Percentiles rank a stretch among this genome's conserved stretches.
These are phyloP conservation scores for Candida insectorum DNA, from an alignment of 805 yeast genomes.

Conservation along the genomic window DNA sequence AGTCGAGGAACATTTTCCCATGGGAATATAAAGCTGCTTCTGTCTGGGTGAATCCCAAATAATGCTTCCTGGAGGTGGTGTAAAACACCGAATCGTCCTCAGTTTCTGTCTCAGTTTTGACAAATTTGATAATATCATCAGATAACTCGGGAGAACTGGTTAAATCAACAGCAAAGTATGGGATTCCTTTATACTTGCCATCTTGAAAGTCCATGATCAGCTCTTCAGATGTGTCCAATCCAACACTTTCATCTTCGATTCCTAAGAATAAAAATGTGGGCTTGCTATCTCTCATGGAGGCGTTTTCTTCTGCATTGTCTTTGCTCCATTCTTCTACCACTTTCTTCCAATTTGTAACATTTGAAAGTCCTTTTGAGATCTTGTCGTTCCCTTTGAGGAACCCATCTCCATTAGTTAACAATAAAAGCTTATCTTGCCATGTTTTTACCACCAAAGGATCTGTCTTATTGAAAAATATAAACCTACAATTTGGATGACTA, in stretches of 20 bases:
- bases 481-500: slow-evolving; percentile 44
- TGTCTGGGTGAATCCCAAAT: slow-evolving; percentile 26
- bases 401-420: slow-evolving; percentile 32
- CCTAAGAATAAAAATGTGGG: slow-evolving; percentile 45
- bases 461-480: slow-evolving; percentile 39
- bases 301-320: slow-evolving; percentile 31
- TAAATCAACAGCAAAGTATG: slow-evolving; percentile 63
- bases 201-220: slow-evolving; percentile 26
- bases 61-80: slow-evolving; percentile 34
- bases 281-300: slow-evolving; percentile 37
- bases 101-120: slow-evolving; percentile 2
- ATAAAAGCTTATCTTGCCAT: slow-evolving; percentile 27
- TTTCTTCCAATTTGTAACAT: slow-evolving; percentile 14
- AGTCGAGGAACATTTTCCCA: slow-evolving; percentile 79
- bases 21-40: slow-evolving; percentile 76
- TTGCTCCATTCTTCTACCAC: slow-evolving; percentile 22
- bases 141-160: slow-evolving; percentile 41
- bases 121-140: slow-evolving; percentile 25
- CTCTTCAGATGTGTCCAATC: slow-evolving; percentile 24
- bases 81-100: slow-evolving; percentile 20
- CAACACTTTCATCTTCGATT: slow-evolving; percentile 43
- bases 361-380: slow-evolving; percentile 19
- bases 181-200: slow-evolving; percentile 55
- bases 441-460: slow-evolving; percentile 30
- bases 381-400: slow-evolving; percentile 18